Percentiles rank a stretch among this genome's conserved stretches.
Conservation (phyloP, 371 early-diverging fungal genomes). For the Rhizopus sp. region DNA sequence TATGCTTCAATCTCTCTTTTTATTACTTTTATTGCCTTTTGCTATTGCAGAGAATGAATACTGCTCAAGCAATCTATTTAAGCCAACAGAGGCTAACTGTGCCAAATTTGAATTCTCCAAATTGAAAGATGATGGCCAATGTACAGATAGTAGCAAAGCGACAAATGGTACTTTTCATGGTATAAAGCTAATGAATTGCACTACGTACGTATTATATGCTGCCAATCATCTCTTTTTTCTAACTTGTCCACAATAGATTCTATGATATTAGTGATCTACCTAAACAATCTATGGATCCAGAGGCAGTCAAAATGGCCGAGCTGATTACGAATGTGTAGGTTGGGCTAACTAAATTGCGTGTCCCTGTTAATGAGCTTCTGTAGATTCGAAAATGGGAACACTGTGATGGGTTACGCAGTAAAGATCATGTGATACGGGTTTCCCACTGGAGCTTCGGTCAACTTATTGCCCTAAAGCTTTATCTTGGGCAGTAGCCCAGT, state of each 20-base stretch:
- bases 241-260: slow-evolving; percentile 24
- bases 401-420: slow-evolving; percentile 48
- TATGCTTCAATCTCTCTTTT: background rate
- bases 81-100: slow-evolving; percentile 4
- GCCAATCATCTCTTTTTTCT: slow-evolving; percentile 1
- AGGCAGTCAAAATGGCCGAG: slow-evolving; percentile 43
- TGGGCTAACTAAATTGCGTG: background rate
- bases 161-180: slow-evolving; percentile 16
- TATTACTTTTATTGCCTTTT: background rate
- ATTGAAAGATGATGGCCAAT: slow-evolving; percentile 11
- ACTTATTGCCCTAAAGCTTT: background rate
- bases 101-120: slow-evolving; percentile 18
- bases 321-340: slow-evolving; percentile 51
- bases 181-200: slow-evolving; percentile 36
- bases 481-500: too few relatives aligned
- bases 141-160: slow-evolving; percentile 26
- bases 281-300: slow-evolving; percentile 30
- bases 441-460: background rate
- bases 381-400: slow-evolving; percentile 52
- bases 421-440: background rate
- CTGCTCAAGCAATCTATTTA: slow-evolving; percentile 7
- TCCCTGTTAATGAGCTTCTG: background rate
- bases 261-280: slow-evolving; percentile 41
- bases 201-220: slow-evolving; percentile 29
- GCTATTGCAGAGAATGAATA: slow-evolving; percentile 1